These are phyloP conservation scores for Lentinus brumalis DNA, from an alignment of 768 basidiomycete genomes.

Conservation along the genomic window DNA sequence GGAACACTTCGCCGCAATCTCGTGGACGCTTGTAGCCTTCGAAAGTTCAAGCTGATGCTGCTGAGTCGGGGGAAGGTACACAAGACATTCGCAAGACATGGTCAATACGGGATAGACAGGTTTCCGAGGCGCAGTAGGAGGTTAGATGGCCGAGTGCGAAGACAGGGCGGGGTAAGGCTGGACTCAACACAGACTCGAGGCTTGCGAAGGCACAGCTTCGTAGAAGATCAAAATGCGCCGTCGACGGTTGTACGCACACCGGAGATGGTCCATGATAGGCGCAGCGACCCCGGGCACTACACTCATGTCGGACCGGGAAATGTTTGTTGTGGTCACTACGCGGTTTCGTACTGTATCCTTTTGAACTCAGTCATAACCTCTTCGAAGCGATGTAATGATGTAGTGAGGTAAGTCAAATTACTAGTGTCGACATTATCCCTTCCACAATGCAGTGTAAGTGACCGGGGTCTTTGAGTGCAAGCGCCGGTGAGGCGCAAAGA, in stretches of 20 bases:
- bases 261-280: conserved; percentile 12
- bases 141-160: not conserved
- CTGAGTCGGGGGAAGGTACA: not conserved
- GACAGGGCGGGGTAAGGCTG: not conserved
- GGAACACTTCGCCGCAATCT: not conserved
- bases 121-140: conserved; percentile 5
- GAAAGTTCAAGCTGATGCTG: not conserved
- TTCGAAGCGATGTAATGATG: too few species aligned
- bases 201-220: conserved; percentile 15
- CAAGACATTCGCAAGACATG: not conserved
- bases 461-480: not conserved
- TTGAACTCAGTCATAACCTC: not conserved
- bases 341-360: too few species aligned
- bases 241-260: conserved; percentile 1
- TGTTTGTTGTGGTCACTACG: not conserved
- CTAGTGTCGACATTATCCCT: not conserved
- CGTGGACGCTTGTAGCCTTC: not conserved
- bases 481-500: not conserved
- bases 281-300: conserved; percentile 1
- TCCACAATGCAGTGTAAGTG: not conserved
- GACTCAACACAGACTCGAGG: not conserved
- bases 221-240: conserved; percentile 11
- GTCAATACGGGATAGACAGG: not conserved
- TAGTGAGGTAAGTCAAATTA: too few species aligned
- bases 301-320: conserved; percentile 2